phyloP scores from a whole-genome alignment of 805 yeast species.

The Lipomyces japonicus region DNA sequence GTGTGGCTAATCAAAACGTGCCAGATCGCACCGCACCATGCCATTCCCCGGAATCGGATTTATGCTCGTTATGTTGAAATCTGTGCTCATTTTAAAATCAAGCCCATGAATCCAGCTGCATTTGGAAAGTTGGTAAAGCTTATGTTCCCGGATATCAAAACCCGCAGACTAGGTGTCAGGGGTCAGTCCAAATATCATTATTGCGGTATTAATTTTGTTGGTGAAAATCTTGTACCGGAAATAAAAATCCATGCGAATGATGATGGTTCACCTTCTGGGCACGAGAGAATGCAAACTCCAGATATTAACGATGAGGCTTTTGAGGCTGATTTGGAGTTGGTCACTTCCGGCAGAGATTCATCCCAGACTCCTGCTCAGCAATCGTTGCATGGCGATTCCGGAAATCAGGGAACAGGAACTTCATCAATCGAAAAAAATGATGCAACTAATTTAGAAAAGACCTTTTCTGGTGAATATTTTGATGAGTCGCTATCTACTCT shows the following conservation, averaged over 20 bases:
- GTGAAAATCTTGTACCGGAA: constrained; percentile 32
- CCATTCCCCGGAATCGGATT: constrained; percentile 62
- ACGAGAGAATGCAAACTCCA: not conserved
- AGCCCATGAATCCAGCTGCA: constrained; percentile 69
- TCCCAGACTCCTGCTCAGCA: too few species aligned
- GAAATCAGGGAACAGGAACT: not conserved
- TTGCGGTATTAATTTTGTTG: constrained; percentile 61
- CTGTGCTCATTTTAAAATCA: constrained; percentile 53
- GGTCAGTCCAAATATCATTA: constrained; percentile 83
- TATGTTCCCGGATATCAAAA: constrained; percentile 61
- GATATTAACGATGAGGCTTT: not conserved
- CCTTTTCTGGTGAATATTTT: not conserved
- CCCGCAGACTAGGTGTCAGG: constrained; percentile 76
- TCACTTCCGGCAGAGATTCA: not conserved
- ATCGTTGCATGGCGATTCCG: not conserved
- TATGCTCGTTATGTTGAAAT: constrained; percentile 61
- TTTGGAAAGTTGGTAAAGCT: constrained; percentile 71
- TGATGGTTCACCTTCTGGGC: not conserved
- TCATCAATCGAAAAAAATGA: too few species aligned
- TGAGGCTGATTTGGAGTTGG: constrained; percentile 11
- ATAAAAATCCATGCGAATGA: not conserved
- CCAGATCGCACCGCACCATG: constrained; percentile 47
- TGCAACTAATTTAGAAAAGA: too few species aligned
- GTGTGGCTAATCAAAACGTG: constrained; percentile 72
- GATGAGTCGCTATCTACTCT: not conserved